A percentile compares a stretch with the other conserved stretches of the same genome.
phyloP scores from a whole-genome alignment of 2,329 filamentous ascomycete genomes.

The Rugonectria rugulosa region DNA sequence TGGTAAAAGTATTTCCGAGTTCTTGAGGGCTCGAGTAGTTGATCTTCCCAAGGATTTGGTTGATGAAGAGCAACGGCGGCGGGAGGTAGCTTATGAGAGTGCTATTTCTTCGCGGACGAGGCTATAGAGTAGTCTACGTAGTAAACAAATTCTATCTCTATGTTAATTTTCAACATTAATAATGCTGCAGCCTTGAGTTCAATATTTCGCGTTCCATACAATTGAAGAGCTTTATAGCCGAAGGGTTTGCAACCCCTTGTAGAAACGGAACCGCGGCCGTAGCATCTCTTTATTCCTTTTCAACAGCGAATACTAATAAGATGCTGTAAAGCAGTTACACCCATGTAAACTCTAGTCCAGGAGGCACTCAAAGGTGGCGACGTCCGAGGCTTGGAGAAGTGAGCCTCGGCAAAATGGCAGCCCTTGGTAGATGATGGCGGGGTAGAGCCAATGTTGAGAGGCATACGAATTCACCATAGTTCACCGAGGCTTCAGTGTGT shows the following conservation, averaged over 20 bases:
- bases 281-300: no score
- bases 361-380: background rate
- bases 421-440: conserved; percentile 1
- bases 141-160: no score
- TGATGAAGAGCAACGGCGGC: conserved; percentile 27
- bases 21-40: conserved; percentile 45
- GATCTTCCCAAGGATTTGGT: conserved; percentile 39
- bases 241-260: no score
- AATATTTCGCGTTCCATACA: no score
- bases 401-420: conserved; percentile 10
- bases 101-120: background rate
- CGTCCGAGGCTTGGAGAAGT: conserved; percentile 2
- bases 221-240: no score
- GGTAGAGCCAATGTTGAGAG: background rate
- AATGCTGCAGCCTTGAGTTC: background rate
- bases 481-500: no score
- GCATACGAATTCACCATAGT: background rate
- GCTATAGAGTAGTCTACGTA: background rate
- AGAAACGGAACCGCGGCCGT: no score
- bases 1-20: conserved; percentile 62
- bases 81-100: background rate
- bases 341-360: no score
- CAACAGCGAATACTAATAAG: no score
- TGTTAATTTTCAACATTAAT: no score
- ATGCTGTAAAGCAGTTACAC: no score